Evolutionary conservation across 75 land plant genomes (phyloP), one percentile per base, ranked within the genome.

Genomic region (Pseudotsuga menziesii): DNA sequence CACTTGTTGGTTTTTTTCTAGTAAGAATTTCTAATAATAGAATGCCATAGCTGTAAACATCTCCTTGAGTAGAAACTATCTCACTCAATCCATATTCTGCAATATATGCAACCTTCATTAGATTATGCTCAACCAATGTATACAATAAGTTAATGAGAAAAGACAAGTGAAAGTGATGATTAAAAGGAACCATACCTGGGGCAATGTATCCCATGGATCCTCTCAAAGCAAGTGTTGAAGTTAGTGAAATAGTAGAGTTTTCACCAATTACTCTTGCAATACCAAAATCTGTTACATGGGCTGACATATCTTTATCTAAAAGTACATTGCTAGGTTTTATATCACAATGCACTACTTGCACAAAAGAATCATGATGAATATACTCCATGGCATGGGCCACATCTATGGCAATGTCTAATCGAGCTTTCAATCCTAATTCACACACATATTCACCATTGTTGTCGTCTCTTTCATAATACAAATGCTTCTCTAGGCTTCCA

Each of bases 251-350:
- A 57, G 17, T 22, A 20, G 71, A 25, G 20, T 29, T 20, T 71
- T 64, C 25, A 55, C 5, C 16, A 4, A 78, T 20, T 26, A 76
- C 2, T 72, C 66, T 79, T 7, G 81, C 61, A n/a, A 83, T 39
- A 19, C 85, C 85, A 60, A 83, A 80, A 57, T 83, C 85, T 4
- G 78, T 81, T 6, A 83, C 61, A 60, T 80, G 76, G 36, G 76
- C 85, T 35, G 17, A 8, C 72, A 83, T 66, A 25, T 80, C 55
- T 15, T 26, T 67, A 71, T 80, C 85, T 14, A 83, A 71, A 23
- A 83, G 82, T 11, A 83, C 85, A 77, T 80, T 83, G 56, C 79
- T 73, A 13, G 85, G 85, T 61, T 83, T 83, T 8, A 83, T 52
- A 80, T 80, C 85, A 35, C 85, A 76, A 58, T 83, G 82, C 4